These are phyloP conservation scores for Aspergillus bertholletiae DNA, from an alignment of 495 filamentous ascomycete species.

Conservation along the genomic window DNA sequence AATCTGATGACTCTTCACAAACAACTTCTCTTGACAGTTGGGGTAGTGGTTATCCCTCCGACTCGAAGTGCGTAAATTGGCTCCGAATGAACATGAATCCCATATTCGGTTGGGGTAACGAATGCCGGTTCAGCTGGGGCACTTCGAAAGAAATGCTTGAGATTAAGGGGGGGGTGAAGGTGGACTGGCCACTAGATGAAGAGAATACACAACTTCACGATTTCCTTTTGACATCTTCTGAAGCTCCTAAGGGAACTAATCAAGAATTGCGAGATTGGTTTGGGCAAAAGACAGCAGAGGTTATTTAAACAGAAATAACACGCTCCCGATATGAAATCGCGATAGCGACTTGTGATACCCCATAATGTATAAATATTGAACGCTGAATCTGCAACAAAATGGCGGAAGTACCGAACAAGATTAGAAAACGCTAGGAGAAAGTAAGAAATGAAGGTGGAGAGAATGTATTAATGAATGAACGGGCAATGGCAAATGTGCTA, in stretches of 20 bases:
- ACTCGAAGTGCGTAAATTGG: constrained; percentile 78
- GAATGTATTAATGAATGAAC: too few species aligned
- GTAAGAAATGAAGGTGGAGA: background rate
- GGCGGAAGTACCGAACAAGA: background rate
- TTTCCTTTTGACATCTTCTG: constrained; percentile 52
- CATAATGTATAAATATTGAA: background rate
- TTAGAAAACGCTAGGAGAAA: background rate
- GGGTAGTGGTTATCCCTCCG: constrained; percentile 93
- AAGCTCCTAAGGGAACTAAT: constrained; percentile 19
- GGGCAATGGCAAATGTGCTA: too few species aligned
- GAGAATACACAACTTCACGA: constrained; percentile 68
- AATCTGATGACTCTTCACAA: constrained; percentile 3
- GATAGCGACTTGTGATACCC: constrained; percentile 11
- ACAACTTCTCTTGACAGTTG: constrained; percentile 47
- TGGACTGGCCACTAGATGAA: constrained; percentile 80
- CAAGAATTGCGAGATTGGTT: constrained; percentile 41
- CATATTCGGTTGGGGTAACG: constrained; percentile 90
- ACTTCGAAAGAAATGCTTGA: constrained; percentile 93
- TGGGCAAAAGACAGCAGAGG: constrained; percentile 32
- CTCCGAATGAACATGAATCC: constrained; percentile 82
- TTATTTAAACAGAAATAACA: constrained; percentile 18
- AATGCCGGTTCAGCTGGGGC: constrained; percentile 92
- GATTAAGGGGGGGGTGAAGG: constrained; percentile 54
- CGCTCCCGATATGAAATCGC: background rate
- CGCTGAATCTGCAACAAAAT: constrained; percentile 5